Base-by-base conservation (phyloP, 805 yeast species). In the Pichia cephalocereana region DNA sequence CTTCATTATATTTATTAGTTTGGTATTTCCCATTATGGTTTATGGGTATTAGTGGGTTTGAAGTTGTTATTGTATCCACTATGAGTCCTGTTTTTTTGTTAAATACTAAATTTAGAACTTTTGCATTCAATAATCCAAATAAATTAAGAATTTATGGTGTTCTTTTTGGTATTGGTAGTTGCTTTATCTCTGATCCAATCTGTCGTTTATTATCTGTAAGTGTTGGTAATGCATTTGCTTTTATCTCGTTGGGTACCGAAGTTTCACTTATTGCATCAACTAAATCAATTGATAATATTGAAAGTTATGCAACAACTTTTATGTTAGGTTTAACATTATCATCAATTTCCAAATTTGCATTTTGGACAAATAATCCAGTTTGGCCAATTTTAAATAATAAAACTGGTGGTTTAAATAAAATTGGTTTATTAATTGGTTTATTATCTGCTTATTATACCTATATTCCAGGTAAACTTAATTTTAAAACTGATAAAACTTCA, bases 11-110 rank as follows among this genome's bases (percentile, higher is more conserved):
- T 41, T 75, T 93, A 48, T 81, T 93, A 60, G 81, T 93, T 45
- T 93, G 99, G 99, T 87, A 86, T 69, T 93, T 93, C 74, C 99
- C 99, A 11, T 71, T 93, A 53, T 93, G 99, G 99, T 78, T 85
- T 62, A 89, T 93, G 97, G 98, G 97, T 8, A 83, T 93, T 41
- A 85, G 96, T 2, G 99, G 99, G 5, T 90, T 86, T 63, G 99
- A 93, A 67, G 84, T 84, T 0, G 75, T 80, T 3, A 71, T 87
- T 43, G 60, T 79, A 8, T 68, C 80, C 23, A 69, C 81, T 38
- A 46, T 80, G 11, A 74, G 85, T 4, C 88, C 96, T 14, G 18
- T 56, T 14, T 28, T 61, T 10, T 49, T 63, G 14, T 27, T 43
- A 1, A 43, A 56, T 28, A 71, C 74, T 0, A 57, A 58, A 8